These are phyloP conservation scores for Dittrichia graveolens DNA, from an alignment of 129 eudicot genomes.

Conservation along the genomic window DNA sequence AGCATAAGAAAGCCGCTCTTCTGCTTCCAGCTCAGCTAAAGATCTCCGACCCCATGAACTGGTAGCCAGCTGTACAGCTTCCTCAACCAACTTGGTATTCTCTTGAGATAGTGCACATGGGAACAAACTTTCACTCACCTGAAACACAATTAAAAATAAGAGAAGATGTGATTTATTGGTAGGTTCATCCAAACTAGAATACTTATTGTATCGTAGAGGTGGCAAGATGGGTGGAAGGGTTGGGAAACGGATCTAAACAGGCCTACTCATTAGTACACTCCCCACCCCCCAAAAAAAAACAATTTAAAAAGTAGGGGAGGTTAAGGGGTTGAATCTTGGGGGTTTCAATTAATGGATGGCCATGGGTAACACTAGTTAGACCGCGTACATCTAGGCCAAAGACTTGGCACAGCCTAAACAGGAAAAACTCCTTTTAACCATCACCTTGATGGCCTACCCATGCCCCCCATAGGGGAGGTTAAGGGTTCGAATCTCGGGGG, in stretches of 20 bases:
- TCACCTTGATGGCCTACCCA: too few relatives aligned
- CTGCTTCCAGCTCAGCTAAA: constrained; percentile 94
- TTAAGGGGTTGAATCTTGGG: too few relatives aligned
- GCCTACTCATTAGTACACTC: too few relatives aligned
- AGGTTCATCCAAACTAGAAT: constrained; percentile 23
- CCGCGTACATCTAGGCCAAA: too few relatives aligned
- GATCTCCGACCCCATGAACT: constrained; percentile 95
- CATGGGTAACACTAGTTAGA: too few relatives aligned
- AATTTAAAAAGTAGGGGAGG: too few relatives aligned
- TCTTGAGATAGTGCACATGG: constrained; percentile 82
- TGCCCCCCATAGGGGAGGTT: too few relatives aligned
- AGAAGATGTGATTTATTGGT: constrained; percentile 7
- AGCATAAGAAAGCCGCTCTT: constrained; percentile 90
- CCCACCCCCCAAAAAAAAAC: too few relatives aligned
- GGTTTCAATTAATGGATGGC: not conserved
- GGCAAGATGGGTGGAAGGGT: constrained; percentile 1
- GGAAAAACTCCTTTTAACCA: too few relatives aligned
- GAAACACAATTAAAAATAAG: constrained; percentile 27
- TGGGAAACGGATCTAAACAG: not conserved
- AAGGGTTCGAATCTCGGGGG: too few relatives aligned
- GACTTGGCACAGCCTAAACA: too few relatives aligned
- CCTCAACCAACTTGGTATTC: constrained; percentile 62
- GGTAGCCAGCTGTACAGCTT: constrained; percentile 82
- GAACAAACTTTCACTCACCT: constrained; percentile 94
- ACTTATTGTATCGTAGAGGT: not conserved